Evolutionary conservation across 75 land plant species (phyloP).

Genomic region (Pinus albicaulis): DNA sequence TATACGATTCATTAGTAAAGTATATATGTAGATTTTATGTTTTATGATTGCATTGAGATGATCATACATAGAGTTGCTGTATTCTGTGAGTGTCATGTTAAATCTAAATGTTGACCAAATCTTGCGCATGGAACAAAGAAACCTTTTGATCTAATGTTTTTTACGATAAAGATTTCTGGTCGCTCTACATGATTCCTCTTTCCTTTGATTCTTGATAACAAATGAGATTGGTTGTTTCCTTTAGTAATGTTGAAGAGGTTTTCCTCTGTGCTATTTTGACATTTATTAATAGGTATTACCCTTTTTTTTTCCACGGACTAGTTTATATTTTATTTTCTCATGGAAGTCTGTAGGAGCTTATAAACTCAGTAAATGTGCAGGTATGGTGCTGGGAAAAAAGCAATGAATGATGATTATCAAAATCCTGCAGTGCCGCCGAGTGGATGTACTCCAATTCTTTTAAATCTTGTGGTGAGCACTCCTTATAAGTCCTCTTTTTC

Average conservation of each 20-base stretch:
- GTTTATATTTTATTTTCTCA: neutral
- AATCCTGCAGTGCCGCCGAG: conserved; percentile 21
- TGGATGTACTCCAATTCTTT: conserved; percentile 43
- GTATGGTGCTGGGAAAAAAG: conserved; percentile 29
- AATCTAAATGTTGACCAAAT: no score
- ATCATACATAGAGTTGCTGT: no score
- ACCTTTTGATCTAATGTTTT: no score
- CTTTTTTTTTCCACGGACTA: neutral
- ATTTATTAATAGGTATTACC: neutral
- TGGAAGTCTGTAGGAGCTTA: neutral
- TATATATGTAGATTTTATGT: no score
- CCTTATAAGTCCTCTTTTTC: neutral
- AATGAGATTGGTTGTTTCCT: neutral
- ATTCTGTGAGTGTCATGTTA: no score
- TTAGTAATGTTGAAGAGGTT: neutral
- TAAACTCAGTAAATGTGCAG: conserved; percentile 23
- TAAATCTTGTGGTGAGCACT: conserved; percentile 55
- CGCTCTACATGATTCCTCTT: neutral
- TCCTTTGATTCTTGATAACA: neutral
- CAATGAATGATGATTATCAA: neutral
- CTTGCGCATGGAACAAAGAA: no score
- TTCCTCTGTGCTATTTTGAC: neutral
- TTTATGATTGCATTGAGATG: no score
- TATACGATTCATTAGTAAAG: no score
- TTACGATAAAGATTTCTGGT: no score